Evolutionary conservation across 2,329 filamentous ascomycete species (phyloP).

Genomic region (Pleomassaria siparia): DNA sequence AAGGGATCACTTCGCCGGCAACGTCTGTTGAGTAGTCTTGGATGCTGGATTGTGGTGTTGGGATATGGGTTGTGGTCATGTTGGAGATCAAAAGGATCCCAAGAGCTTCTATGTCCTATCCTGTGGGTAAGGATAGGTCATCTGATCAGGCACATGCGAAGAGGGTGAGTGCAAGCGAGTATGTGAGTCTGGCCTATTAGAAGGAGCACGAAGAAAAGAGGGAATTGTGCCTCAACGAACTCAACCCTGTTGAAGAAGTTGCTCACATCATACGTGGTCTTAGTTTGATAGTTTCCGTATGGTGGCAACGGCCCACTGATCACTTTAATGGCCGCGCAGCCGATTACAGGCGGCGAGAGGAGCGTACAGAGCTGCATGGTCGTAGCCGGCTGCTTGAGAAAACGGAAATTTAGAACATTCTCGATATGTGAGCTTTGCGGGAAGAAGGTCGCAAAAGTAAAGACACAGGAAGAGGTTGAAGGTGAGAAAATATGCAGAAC

Average conservation of each 20-base stretch:
- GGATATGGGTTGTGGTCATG: conserved; percentile 38
- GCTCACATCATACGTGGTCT: conserved; percentile 16
- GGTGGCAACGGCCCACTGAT: neutral
- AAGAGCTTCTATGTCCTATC: conserved; percentile 22
- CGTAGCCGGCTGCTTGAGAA: neutral
- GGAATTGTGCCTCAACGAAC: conserved; percentile 13
- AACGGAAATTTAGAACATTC: neutral
- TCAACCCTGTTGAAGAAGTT: conserved; percentile 23
- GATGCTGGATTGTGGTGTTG: conserved; percentile 37
- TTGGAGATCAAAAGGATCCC: conserved; percentile 30
- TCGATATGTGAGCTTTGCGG: neutral
- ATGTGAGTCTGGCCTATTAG: conserved; percentile 12
- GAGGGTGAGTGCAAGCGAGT: conserved; percentile 43
- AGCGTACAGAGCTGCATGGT: neutral
- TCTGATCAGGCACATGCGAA: conserved; percentile 41
- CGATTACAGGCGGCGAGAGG: neutral
- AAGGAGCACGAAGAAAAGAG: neutral
- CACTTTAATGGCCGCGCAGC: neutral
- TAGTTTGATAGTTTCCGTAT: conserved; percentile 12
- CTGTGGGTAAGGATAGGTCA: conserved; percentile 33
- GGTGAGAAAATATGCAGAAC: no score
- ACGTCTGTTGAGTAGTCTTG: conserved; percentile 22
- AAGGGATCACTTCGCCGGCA: conserved; percentile 35
- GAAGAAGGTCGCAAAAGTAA: neutral
- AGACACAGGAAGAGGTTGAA: no score